Evolutionary conservation across 352 stramenopile genomes (phyloP).

Genomic region (Elongisporangium prolatum): DNA sequence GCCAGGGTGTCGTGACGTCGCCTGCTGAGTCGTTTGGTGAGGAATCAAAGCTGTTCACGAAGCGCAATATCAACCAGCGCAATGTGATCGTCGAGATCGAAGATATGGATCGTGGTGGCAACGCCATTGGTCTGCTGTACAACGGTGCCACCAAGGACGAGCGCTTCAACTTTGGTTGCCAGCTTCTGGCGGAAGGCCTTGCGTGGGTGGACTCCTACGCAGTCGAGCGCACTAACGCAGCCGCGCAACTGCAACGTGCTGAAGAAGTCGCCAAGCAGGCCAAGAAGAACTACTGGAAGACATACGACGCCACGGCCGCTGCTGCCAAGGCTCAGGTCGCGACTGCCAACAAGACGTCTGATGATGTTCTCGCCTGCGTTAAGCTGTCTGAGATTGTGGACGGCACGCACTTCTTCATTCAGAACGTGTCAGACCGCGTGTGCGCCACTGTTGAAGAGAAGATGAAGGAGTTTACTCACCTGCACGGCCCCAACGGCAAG

Average conservation of each 20-base stretch:
- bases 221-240: conserved; percentile 88
- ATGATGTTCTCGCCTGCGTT: conserved; percentile 66
- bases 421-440: conserved; percentile 86
- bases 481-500: conserved; percentile 85
- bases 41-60: conserved; percentile 85
- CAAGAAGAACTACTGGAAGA: conserved; percentile 94
- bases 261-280: conserved; percentile 88
- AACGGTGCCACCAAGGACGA: conserved; percentile 54
- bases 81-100: conserved; percentile 90
- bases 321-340: conserved; percentile 37
- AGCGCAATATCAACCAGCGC: conserved; percentile 88
- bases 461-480: conserved; percentile 91
- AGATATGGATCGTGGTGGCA: conserved; percentile 92
- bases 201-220: conserved; percentile 92
- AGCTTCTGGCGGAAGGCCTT: conserved; percentile 91
- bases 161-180: conserved; percentile 86
- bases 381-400: conserved; percentile 94
- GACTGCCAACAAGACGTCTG: conserved; percentile 41
- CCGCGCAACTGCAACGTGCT: conserved; percentile 60
- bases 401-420: conserved; percentile 93
- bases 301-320: conserved; percentile 62
- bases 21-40: conserved; percentile 87
- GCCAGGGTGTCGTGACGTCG: conserved; percentile 85
- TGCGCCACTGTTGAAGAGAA: conserved; percentile 89
- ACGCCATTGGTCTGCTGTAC: conserved; percentile 87